These are phyloP conservation scores for Corylus americana DNA, from an alignment of 306 rosid genomes.

Conservation along the genomic window DNA sequence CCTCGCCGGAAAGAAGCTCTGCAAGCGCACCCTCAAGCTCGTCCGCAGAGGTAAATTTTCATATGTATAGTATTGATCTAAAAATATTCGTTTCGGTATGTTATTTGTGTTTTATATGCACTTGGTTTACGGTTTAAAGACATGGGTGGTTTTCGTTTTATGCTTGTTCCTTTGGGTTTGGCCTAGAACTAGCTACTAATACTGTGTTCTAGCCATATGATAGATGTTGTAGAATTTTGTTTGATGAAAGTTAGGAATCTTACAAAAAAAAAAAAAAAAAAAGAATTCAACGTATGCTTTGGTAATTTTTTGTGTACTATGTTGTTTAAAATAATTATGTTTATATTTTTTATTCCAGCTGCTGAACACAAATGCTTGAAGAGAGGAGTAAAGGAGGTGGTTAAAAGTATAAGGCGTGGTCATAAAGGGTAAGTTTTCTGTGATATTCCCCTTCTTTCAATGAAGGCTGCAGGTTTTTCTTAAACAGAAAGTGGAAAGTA, in stretches of 20 bases:
- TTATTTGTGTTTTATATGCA: not conserved
- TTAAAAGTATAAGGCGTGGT: conserved; percentile 85
- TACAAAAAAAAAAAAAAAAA: not conserved
- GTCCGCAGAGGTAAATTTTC: conserved; percentile 66
- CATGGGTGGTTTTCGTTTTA: not conserved
- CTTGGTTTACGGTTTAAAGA: not conserved
- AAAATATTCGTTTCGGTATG: too few relatives aligned
- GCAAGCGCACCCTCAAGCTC: conserved; percentile 83
- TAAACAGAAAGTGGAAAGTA: not conserved
- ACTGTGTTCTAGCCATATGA: not conserved
- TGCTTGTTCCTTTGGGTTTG: not conserved
- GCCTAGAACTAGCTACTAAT: not conserved
- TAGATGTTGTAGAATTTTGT: not conserved
- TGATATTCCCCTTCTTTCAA: not conserved
- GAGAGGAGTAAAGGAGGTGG: conserved; percentile 97
- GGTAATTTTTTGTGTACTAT: not conserved
- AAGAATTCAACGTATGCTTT: not conserved
- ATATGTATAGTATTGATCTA: too few relatives aligned
- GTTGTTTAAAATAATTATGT: conserved; percentile 1
- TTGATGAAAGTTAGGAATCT: conserved; percentile 1
- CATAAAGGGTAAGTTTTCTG: conserved; percentile 68
- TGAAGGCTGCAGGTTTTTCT: not conserved
- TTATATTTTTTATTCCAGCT: conserved; percentile 45
- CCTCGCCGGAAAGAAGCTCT: conserved; percentile 92
- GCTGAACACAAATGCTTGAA: conserved; percentile 85